These are phyloP conservation scores for Physaria fendleri DNA, from an alignment of 345 rosid species.

Conservation along the genomic window DNA sequence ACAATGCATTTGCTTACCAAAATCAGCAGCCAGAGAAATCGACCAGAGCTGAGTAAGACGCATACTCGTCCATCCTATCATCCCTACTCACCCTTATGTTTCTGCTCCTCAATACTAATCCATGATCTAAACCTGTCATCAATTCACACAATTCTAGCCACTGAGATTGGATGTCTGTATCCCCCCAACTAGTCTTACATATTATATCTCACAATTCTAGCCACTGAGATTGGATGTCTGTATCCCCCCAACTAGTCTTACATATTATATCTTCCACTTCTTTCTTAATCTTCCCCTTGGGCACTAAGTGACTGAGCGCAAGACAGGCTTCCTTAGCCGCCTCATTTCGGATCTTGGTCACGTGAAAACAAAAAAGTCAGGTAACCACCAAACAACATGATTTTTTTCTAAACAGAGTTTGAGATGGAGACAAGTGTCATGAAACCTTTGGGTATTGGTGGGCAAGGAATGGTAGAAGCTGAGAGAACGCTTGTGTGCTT, in stretches of 20 bases:
- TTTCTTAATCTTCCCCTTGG: conserved; percentile 50
- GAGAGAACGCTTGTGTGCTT: conserved; percentile 49
- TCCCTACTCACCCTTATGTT: conserved; percentile 19
- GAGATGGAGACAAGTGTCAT: not conserved
- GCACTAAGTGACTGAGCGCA: conserved; percentile 52
- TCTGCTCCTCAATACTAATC: conserved; percentile 19
- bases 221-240: conserved; percentile 47
- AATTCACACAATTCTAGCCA: conserved; percentile 45
- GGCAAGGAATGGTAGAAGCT: conserved; percentile 54
- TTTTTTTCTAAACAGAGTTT: not conserved
- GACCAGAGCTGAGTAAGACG: conserved; percentile 72
- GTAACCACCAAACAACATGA: not conserved
- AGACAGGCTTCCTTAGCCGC: conserved; percentile 63
- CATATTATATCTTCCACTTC: conserved; percentile 54
- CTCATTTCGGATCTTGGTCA: conserved; percentile 66
- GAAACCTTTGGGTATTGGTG: conserved; percentile 88
- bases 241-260: conserved; percentile 84
- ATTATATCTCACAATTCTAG: conserved; percentile 50
- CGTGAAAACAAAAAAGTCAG: not conserved
- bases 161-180: conserved; percentile 50
- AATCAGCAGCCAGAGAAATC: conserved; percentile 69
- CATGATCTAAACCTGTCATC: conserved; percentile 50
- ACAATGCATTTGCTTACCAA: not conserved
- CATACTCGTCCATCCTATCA: conserved; percentile 59
- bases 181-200: conserved; percentile 68